Evolutionary conservation across 768 basidiomycete species (phyloP).

Genomic region (Dendrothele bispora): DNA sequence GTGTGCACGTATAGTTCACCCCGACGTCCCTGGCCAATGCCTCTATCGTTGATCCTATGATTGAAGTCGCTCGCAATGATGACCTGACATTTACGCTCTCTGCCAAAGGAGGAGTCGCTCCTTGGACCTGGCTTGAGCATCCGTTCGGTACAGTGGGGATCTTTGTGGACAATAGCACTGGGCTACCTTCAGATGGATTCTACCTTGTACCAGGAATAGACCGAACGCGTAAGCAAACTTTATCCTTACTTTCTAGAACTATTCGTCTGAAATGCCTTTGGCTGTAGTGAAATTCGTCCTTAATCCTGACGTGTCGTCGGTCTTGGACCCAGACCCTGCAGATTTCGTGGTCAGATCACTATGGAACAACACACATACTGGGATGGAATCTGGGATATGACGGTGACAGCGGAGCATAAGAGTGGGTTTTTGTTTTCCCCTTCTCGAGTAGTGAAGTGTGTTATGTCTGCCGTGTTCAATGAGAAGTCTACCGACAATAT

Average conservation of each 20-base stretch:
- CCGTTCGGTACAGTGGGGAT: constrained; percentile 53
- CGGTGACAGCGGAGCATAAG: too few relatives aligned
- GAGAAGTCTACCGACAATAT: too few relatives aligned
- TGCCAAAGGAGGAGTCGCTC: constrained; percentile 52
- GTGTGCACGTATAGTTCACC: constrained; percentile 44
- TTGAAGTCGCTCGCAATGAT: constrained; percentile 29
- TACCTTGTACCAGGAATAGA: constrained; percentile 54
- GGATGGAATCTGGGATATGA: constrained; percentile 5
- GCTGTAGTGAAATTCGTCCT: constrained; percentile 40
- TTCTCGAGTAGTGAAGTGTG: too few relatives aligned
- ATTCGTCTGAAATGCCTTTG: background rate
- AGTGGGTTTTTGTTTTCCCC: too few relatives aligned
- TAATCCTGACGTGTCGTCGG: constrained; percentile 38
- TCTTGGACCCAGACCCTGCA: constrained; percentile 33
- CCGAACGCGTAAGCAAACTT: constrained; percentile 42
- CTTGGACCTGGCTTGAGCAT: constrained; percentile 63
- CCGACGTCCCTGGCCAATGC: constrained; percentile 48
- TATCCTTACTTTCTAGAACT: background rate
- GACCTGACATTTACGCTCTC: constrained; percentile 51
- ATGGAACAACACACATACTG: constrained; percentile 51
- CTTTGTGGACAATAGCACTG: constrained; percentile 45
- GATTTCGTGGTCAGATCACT: constrained; percentile 53
- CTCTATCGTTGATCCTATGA: constrained; percentile 49
- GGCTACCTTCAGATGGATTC: constrained; percentile 48
- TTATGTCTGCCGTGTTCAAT: too few relatives aligned